Base-by-base conservation (phyloP, 768 basidiomycete genomes). In the Psilocybe cyanescens region DNA sequence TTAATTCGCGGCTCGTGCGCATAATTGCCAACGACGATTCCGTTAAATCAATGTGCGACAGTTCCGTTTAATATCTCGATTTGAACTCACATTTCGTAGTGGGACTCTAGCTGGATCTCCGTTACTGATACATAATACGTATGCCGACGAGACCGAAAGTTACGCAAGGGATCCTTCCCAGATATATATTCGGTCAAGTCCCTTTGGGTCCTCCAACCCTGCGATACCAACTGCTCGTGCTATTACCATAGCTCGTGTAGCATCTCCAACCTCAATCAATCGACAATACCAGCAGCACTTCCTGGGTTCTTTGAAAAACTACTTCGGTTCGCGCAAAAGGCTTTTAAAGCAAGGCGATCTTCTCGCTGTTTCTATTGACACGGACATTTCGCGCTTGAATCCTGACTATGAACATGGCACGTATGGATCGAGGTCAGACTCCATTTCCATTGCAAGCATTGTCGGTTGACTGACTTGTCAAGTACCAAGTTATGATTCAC, bases 241-340 rank as follows among this genome's bases (percentile, higher is more conserved):
- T 1, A 75, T 96, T 19, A 91, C 90, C 1, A 78, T 97, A 55
- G 90, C 93, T 1, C 86, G 92, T n/a, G 79, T 97, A 6, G 86
- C 91, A 0, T 92, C 93, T 0, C 88, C 92, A 1, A 74, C 87
- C 57, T 86, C 91, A 1, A 86, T 81, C 11, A 84, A 86, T 70
- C 85, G 86, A 46, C 71, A 75, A 33, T 89, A 90, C 68, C 90
- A 94, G 68, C 68, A 79, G 0, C 68, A 85, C 5, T 87, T 90
- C 67, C 69, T 93, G 24, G 76, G 78, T 17, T 83, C 85, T 5
- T 74, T 97, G 55, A 90, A 86, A 60, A 55, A 67, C 5, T 85
- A 89, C 70, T 94, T 97, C 67, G 77, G 81, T 33, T 67, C 71
- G 0, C 71, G 74, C 1, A 85, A 74, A 58, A 80, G 83, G 19